These are phyloP conservation scores for Sphaerulina musiva DNA, from an alignment of 2,329 filamentous ascomycete genomes.

Conservation along the genomic window DNA sequence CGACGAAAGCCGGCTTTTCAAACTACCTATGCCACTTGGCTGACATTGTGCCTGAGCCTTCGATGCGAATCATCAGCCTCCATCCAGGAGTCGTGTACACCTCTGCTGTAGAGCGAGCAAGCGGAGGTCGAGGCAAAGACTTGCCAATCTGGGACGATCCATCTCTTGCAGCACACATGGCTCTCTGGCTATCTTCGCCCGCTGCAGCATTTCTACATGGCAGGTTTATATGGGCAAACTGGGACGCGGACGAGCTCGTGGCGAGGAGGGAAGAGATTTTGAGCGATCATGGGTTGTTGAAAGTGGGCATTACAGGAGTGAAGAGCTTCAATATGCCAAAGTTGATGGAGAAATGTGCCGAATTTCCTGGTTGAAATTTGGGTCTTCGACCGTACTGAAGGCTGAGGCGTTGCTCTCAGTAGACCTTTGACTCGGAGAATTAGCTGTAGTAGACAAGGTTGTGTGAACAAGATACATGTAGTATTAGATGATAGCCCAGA, in stretches of 20 bases:
- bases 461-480: no score
- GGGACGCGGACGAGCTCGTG: slow-evolving; percentile 11
- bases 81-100: slow-evolving; percentile 12
- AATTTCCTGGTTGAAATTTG: background rate
- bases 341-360: slow-evolving; percentile 3
- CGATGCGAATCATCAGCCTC: slow-evolving; percentile 7
- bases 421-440: no score
- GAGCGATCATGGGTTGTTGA: slow-evolving; percentile 3
- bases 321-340: background rate
- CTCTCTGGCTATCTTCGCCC: slow-evolving; percentile 5
- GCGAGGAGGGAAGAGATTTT: slow-evolving; percentile 7
- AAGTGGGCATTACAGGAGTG: slow-evolving; percentile 7
- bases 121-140: slow-evolving; percentile 1
- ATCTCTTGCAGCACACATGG: slow-evolving; percentile 6
- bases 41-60: slow-evolving; percentile 1
- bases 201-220: slow-evolving; percentile 10
- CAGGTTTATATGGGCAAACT: slow-evolving; percentile 12
- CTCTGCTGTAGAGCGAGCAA: background rate
- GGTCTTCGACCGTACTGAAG: no score
- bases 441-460: no score
- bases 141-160: background rate
- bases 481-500: no score
- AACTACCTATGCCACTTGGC: slow-evolving; percentile 9
- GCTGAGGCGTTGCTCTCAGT: no score
- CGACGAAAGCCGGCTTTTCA: slow-evolving; percentile 7